phyloP scores from a whole-genome alignment of 352 stramenopile genomes.

The Thalassiosira hispida region DNA sequence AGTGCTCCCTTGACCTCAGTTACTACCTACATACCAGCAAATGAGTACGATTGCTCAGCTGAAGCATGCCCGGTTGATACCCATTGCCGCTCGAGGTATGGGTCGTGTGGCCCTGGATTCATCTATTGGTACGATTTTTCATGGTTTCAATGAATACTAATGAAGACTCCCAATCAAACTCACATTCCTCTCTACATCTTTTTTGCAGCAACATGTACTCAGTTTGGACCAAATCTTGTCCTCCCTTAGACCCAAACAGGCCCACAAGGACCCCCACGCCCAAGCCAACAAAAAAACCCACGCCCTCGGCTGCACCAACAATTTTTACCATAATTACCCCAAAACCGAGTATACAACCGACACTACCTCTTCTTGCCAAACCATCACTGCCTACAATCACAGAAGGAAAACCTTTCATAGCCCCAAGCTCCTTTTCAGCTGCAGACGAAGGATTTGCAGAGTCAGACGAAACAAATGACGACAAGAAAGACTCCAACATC shows the following conservation, averaged over 20 bases:
- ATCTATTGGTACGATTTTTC: slow-evolving; percentile 47
- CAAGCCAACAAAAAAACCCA: slow-evolving; percentile 26
- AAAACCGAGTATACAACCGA: slow-evolving; percentile 5
- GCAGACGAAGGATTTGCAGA: slow-evolving; percentile 16
- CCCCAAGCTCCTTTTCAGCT: slow-evolving; percentile 22
- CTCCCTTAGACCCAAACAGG: slow-evolving; percentile 26
- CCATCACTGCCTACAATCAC: slow-evolving; percentile 43
- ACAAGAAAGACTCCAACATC: slow-evolving; percentile 8
- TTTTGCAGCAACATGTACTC: slow-evolving; percentile 41
- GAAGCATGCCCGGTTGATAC: slow-evolving; percentile 53
- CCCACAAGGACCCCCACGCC: slow-evolving; percentile 36
- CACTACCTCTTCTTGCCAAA: slow-evolving; percentile 36
- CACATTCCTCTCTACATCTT: background rate
- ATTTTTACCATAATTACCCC: slow-evolving; percentile 2
- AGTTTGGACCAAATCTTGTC: slow-evolving; percentile 47
- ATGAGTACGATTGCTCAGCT: slow-evolving; percentile 46
- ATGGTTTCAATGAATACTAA: background rate
- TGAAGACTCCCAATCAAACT: background rate
- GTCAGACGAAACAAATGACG: slow-evolving; percentile 23
- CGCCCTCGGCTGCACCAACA: background rate
- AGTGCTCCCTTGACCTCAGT: background rate
- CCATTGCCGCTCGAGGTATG: slow-evolving; percentile 59
- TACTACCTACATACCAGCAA: slow-evolving; percentile 4
- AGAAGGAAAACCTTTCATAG: slow-evolving; percentile 26
- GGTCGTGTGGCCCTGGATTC: slow-evolving; percentile 57